phyloP scores from a whole-genome alignment of 345 rosid genomes.

The Salix brachista region DNA sequence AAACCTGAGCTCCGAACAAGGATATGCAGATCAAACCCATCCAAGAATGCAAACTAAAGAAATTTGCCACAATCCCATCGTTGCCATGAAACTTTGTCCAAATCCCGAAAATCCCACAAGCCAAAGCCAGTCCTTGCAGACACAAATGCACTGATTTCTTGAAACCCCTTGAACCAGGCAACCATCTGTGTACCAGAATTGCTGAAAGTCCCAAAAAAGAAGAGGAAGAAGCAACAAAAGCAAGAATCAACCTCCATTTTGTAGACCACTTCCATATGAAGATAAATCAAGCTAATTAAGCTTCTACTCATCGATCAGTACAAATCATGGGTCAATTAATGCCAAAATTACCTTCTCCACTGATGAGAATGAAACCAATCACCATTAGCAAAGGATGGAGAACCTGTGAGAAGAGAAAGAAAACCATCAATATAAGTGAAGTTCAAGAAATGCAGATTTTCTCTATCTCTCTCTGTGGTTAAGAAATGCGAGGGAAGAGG shows the following conservation, averaged over 20 bases:
- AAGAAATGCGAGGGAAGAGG: background rate
- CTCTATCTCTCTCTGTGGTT: background rate
- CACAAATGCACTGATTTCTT: constrained; percentile 85
- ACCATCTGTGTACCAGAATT: constrained; percentile 82
- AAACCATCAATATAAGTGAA: background rate
- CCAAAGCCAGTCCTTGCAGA: constrained; percentile 87
- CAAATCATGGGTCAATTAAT: background rate
- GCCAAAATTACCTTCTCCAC: constrained; percentile 73
- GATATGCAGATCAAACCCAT: constrained; percentile 84
- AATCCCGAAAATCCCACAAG: constrained; percentile 73
- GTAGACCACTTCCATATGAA: background rate
- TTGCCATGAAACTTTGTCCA: constrained; percentile 77
- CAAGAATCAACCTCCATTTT: background rate
- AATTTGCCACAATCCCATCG: constrained; percentile 67
- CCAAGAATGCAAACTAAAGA: constrained; percentile 95
- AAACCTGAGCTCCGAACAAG: constrained; percentile 85
- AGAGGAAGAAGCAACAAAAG: background rate
- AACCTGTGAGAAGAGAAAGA: constrained; percentile 34
- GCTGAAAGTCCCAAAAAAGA: constrained; percentile 39
- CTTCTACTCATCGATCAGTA: background rate
- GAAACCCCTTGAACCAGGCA: constrained; percentile 75
- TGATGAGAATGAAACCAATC: constrained; percentile 81
- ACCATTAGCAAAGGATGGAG: constrained; percentile 90
- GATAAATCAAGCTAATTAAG: background rate
- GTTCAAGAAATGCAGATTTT: constrained; percentile 1